These are phyloP conservation scores for Stachybotrys chartarum DNA, from an alignment of 2,329 filamentous ascomycete species.

Conservation along the genomic window DNA sequence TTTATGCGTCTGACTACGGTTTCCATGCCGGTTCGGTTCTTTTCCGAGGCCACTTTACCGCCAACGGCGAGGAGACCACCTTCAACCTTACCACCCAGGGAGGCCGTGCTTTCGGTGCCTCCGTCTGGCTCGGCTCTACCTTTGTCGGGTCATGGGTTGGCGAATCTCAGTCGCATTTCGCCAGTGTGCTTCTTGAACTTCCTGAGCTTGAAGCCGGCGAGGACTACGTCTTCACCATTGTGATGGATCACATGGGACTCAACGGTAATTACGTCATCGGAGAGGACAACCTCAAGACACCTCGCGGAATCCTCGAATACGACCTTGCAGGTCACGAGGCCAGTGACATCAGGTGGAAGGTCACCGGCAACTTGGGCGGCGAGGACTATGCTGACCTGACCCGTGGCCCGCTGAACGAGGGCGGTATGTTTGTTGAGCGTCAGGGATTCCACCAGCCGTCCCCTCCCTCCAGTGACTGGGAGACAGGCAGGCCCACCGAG, in stretches of 20 bases:
- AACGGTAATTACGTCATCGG: conserved; percentile 55
- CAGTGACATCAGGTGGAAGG: conserved; percentile 47
- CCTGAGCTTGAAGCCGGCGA: conserved; percentile 39
- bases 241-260: conserved; percentile 63
- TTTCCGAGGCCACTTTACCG: conserved; percentile 59
- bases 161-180: conserved; percentile 34
- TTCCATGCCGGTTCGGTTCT: conserved; percentile 59
- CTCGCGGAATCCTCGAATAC: conserved; percentile 52
- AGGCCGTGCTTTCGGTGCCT: conserved; percentile 56
- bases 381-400: conserved; percentile 48
- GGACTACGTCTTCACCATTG: conserved; percentile 54
- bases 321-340: conserved; percentile 33
- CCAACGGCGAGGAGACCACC: conserved; percentile 47
- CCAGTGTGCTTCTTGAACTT: conserved; percentile 48
- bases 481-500: conserved; percentile 22
- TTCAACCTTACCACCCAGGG: conserved; percentile 53
- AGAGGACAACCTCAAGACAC: conserved; percentile 48
- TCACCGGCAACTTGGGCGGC: conserved; percentile 56
- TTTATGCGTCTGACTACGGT: conserved; percentile 64
- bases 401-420: conserved; percentile 55
- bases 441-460: conserved; percentile 49
- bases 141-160: conserved; percentile 58
- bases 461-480: conserved; percentile 36
- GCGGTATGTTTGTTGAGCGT: conserved; percentile 47
- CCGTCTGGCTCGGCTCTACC: conserved; percentile 52